These are phyloP conservation scores for Vitis hybrid DNA, from an alignment of 177 flowering plant genomes.

Conservation along the genomic window DNA sequence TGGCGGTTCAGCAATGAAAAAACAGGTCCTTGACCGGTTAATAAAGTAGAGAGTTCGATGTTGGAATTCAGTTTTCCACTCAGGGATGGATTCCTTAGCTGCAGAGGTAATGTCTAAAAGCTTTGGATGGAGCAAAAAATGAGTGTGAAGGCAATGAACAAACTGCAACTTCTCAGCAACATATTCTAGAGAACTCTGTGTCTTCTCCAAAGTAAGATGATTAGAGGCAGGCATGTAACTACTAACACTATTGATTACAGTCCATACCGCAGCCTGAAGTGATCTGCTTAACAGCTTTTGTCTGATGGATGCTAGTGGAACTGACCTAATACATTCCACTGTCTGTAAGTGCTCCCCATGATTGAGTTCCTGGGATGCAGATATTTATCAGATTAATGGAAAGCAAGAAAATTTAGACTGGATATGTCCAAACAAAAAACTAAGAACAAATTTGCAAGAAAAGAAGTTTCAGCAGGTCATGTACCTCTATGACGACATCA, in stretches of 20 bases:
- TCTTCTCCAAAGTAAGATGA: constrained; percentile 33
- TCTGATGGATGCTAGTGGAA: constrained; percentile 46
- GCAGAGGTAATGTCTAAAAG: constrained; percentile 65
- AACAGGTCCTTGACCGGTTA: constrained; percentile 33
- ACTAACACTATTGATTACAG: constrained; percentile 38
- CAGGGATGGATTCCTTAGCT: constrained; percentile 56
- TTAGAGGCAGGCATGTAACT: constrained; percentile 29
- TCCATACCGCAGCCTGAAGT: constrained; percentile 72
- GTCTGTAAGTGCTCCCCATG: constrained; percentile 40
- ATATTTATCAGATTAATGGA: constrained; percentile 6
- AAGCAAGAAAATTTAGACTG: neutral
- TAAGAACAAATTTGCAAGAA: neutral
- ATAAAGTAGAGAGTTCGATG: constrained; percentile 76
- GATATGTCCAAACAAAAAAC: neutral
- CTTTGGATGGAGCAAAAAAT: constrained; percentile 69
- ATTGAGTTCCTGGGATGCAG: constrained; percentile 61
- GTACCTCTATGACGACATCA: constrained; percentile 91
- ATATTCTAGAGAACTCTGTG: constrained; percentile 41
- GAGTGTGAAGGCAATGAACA: constrained; percentile 65
- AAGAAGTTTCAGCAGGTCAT: neutral
- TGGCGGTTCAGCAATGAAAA: constrained; percentile 88
- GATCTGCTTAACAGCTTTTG: constrained; percentile 61
- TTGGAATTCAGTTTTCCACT: constrained; percentile 46
- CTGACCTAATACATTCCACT: constrained; percentile 59
- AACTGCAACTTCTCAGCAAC: constrained; percentile 73